Base-by-base conservation (phyloP, 805 yeast genomes). In the Nakazawaea ishiwadae region DNA sequence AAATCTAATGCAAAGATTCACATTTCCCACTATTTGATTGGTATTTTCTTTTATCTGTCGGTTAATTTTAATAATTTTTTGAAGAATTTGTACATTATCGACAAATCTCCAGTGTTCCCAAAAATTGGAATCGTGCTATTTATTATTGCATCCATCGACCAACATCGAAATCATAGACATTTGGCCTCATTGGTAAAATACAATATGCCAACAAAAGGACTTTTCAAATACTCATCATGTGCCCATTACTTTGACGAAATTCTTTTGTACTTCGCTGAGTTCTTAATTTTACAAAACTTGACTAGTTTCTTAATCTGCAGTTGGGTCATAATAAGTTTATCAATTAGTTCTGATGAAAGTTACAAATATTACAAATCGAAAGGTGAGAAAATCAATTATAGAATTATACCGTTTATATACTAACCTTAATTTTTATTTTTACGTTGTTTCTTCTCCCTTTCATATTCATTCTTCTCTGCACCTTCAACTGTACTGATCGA, bases 401-500 rank as follows among this genome's bases (percentile, higher is more conserved):
- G 54, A 23, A 52, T 62, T 20, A 46, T 60, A n/a, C 66, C 66
- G 6, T 56, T 48, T 40, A 19, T 60, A n/a, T 56, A 48, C 37
- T 60, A 35, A 24, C 28, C 26, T 8, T 29, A 37, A 21, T 15
- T 19, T 51, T 70, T 69, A 31, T 70, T 66, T 57, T 75, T 76
- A 53, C 89, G 75, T 46, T 68, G 66, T 58, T 73, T 79, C 70
- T 78, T 84, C 56, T 90, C 97, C 46, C 89, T 75, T 58, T 89
- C 96, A 62, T 91, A 91, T 52, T 81, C 81, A 60, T 93, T 90
- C 72, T 87, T 85, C 58, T 88, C 97, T 4, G 93, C 86, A 56
- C 98, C 98, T 69, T 91, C 97, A 53, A 84, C 89, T 4, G 96
- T 89, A 48, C 84, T 85, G 55, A 93, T 87, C 42, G 90, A 77